A percentile compares a stretch with the other conserved stretches of the same genome.
phyloP scores from a whole-genome alignment of 2,329 filamentous ascomycete genomes.

The Beauveria caledonica region DNA sequence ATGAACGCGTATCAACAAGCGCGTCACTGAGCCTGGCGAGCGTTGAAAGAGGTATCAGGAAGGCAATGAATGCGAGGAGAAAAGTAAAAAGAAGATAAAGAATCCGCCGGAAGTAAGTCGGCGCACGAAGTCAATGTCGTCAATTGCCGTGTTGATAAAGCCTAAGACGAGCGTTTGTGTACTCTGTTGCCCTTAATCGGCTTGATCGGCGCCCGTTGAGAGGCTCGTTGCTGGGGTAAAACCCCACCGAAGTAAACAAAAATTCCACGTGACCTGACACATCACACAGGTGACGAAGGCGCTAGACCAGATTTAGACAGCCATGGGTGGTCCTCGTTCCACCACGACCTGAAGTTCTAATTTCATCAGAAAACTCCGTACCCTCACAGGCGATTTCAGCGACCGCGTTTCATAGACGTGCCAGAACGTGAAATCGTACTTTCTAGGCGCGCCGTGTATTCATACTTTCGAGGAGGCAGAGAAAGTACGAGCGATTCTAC shows the following conservation, averaged over 20 bases:
- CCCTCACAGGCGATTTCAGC: not conserved
- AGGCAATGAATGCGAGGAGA: slow-evolving; percentile 8
- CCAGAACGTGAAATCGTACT: not conserved
- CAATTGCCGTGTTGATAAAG: slow-evolving; percentile 1
- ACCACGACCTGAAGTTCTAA: not conserved
- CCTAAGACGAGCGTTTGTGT: not conserved
- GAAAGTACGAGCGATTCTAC: not conserved
- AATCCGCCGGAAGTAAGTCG: not conserved
- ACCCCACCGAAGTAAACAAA: slow-evolving; percentile 23
- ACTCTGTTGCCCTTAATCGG: not conserved
- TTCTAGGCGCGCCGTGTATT: not conserved
- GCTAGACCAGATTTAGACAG: slow-evolving; percentile 1
- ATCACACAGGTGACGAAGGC: not conserved
- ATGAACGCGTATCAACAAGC: slow-evolving; percentile 20
- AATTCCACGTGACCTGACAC: slow-evolving; percentile 16
- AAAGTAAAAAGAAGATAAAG: slow-evolving; percentile 15
- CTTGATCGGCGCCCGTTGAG: not conserved
- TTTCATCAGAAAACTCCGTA: slow-evolving; percentile 1
- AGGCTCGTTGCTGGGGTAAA: slow-evolving; percentile 21
- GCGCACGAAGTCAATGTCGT: not conserved
- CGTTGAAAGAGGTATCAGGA: slow-evolving; percentile 3
- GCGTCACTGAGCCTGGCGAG: slow-evolving; percentile 2
- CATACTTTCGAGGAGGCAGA: not conserved
- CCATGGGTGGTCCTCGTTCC: not conserved
- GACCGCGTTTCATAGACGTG: not conserved